Percentiles rank a stretch among this genome's conserved stretches.
Evolutionary conservation across 441 rosid species (phyloP).

Genomic region (Capsella rubella): DNA sequence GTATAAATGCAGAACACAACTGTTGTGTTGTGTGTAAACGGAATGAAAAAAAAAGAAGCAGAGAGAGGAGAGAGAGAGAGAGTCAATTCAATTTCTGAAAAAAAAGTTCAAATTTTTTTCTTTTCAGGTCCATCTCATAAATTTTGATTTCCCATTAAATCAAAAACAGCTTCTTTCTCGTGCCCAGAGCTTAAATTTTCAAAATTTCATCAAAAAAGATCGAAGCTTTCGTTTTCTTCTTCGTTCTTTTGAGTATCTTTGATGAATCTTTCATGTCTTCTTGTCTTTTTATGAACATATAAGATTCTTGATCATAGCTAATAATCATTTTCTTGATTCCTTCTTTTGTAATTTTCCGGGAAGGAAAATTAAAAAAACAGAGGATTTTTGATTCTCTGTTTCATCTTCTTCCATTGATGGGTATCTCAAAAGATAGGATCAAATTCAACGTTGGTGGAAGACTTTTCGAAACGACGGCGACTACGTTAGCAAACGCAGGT

Average conservation of each 20-base stretch:
- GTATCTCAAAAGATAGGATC: slow-evolving; percentile 67
- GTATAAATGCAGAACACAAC: slow-evolving; percentile 39
- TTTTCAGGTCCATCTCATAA: slow-evolving; percentile 42
- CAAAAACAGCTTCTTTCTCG: slow-evolving; percentile 45
- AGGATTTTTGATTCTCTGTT: not conserved
- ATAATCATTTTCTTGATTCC: not conserved
- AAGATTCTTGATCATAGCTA: not conserved
- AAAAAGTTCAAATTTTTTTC: slow-evolving; percentile 39
- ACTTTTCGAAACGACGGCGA: slow-evolving; percentile 83
- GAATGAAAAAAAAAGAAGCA: slow-evolving; percentile 29
- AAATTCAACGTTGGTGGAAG: slow-evolving; percentile 92
- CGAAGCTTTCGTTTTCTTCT: slow-evolving; percentile 1
- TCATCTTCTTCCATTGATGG: slow-evolving; percentile 53
- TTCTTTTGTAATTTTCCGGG: not conserved
- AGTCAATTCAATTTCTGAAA: slow-evolving; percentile 38
- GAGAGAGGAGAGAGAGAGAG: slow-evolving; percentile 27
- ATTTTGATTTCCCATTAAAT: slow-evolving; percentile 46
- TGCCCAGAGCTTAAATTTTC: slow-evolving; percentile 55
- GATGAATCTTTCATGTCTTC: slow-evolving; percentile 22
- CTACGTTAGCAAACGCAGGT: slow-evolving; percentile 92
- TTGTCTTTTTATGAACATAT: slow-evolving; percentile 31
- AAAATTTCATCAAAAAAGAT: slow-evolving; percentile 28
- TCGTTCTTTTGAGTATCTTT: slow-evolving; percentile 6
- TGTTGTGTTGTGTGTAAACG: slow-evolving; percentile 39
- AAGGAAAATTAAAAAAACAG: not conserved